Evolutionary conservation across 1,284 basidiomycete genomes (phyloP).

Genomic region (Irpex sp.): DNA sequence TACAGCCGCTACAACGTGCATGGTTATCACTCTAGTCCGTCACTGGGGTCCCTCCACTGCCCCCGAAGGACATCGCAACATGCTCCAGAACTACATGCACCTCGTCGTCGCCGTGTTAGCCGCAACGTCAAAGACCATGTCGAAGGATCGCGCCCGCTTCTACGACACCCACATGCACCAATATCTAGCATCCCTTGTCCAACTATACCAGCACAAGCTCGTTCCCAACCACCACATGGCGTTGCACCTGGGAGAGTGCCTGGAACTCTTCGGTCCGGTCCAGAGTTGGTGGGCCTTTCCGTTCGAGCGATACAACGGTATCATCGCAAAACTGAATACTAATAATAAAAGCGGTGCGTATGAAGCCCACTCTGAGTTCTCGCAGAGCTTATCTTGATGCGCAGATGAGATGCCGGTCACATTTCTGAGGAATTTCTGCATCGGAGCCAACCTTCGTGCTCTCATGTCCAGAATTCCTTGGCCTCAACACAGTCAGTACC

Average conservation of each 20-base stretch:
- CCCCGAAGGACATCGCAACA: background rate
- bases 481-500: background rate
- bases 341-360: background rate
- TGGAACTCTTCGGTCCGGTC: conserved; percentile 29
- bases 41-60: conserved; percentile 19
- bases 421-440: background rate
- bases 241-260: conserved; percentile 29
- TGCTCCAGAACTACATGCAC: conserved; percentile 24
- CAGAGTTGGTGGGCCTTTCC: conserved; percentile 32
- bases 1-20: conserved; percentile 21
- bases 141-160: background rate
- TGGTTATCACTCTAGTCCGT: conserved; percentile 16
- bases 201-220: conserved; percentile 7
- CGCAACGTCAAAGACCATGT: background rate
- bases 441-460: background rate
- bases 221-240: conserved; percentile 20
- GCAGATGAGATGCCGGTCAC: background rate
- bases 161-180: background rate
- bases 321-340: background rate
- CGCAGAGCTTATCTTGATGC: background rate
- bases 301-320: conserved; percentile 29
- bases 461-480: background rate
- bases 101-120: conserved; percentile 18
- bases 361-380: background rate
- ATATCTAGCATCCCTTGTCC: background rate